Evolutionary conservation across 352 stramenopile species (phyloP).

Genomic region (Thraustotheca clavata): DNA sequence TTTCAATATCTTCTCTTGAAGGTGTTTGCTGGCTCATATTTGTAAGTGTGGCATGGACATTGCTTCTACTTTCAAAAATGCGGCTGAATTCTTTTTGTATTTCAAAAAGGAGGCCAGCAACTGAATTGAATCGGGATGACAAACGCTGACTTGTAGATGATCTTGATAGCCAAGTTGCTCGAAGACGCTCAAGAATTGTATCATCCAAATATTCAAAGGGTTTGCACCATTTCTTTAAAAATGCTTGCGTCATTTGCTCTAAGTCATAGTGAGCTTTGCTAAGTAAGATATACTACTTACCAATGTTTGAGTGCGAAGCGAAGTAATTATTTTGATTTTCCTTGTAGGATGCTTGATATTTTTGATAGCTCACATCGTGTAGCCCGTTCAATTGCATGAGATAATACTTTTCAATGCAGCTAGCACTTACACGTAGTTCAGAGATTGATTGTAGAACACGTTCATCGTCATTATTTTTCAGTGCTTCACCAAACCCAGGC

Average conservation of each 20-base stretch:
- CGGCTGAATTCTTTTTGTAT: slow-evolving; percentile 43
- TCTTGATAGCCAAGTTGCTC: too few relatives aligned
- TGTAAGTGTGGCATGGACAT: slow-evolving; percentile 32
- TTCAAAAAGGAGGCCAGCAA: too few relatives aligned
- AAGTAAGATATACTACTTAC: background rate
- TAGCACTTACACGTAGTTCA: slow-evolving; percentile 28
- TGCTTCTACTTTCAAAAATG: slow-evolving; percentile 29
- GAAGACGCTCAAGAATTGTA: slow-evolving; percentile 35
- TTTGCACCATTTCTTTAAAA: slow-evolving; percentile 1
- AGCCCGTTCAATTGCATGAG: slow-evolving; percentile 34
- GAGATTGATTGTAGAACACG: too few relatives aligned
- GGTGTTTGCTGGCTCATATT: slow-evolving; percentile 32
- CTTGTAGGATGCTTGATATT: background rate
- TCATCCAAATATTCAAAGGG: too few relatives aligned
- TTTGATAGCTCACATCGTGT: slow-evolving; percentile 21
- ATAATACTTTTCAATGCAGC: slow-evolving; percentile 35
- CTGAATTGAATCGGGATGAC: too few relatives aligned
- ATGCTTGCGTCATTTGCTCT: background rate
- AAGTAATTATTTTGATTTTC: background rate
- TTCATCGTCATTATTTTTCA: too few relatives aligned
- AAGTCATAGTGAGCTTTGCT: background rate
- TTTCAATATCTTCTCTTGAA: slow-evolving; percentile 37
- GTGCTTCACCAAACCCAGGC: too few relatives aligned
- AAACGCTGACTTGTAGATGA: too few relatives aligned
- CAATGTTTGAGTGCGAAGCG: background rate